These are phyloP conservation scores for Fusarium praegraminearum DNA, from an alignment of 2,329 filamentous ascomycete genomes.

Conservation along the genomic window DNA sequence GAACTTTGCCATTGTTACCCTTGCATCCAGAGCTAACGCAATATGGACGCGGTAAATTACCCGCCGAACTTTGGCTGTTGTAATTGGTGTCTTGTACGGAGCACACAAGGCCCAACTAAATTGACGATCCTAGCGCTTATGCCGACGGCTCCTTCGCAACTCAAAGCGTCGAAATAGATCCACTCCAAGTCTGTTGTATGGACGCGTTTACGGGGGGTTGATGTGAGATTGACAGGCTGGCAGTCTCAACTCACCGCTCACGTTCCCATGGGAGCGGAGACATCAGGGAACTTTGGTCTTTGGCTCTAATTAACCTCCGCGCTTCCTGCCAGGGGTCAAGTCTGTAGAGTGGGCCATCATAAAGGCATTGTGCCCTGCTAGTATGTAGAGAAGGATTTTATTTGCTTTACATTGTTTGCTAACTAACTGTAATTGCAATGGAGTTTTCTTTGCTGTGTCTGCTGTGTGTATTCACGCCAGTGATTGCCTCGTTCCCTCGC, in stretches of 20 bases:
- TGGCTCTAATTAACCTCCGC: neutral
- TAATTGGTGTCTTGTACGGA: neutral
- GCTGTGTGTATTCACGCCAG: neutral
- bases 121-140: neutral
- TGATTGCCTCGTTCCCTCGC: neutral
- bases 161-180: neutral
- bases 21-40: neutral
- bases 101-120: neutral
- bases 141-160: neutral
- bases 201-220: neutral
- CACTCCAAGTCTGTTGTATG: too few relatives aligned
- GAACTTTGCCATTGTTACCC: too few relatives aligned
- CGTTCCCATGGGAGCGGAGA: neutral
- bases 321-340: neutral
- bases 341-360: neutral
- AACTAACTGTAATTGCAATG: neutral
- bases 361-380: neutral
- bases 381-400: neutral
- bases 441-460: slow-evolving; percentile 7
- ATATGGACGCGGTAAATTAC: too few relatives aligned
- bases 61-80: neutral
- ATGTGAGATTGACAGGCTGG: neutral
- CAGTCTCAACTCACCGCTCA: neutral
- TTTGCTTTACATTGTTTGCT: neutral
- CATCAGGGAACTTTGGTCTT: neutral